Percentiles rank a stretch among this genome's conserved stretches.
Evolutionary conservation across 1,139 yeast genomes (phyloP).

Genomic region (Pichia sp.): DNA sequence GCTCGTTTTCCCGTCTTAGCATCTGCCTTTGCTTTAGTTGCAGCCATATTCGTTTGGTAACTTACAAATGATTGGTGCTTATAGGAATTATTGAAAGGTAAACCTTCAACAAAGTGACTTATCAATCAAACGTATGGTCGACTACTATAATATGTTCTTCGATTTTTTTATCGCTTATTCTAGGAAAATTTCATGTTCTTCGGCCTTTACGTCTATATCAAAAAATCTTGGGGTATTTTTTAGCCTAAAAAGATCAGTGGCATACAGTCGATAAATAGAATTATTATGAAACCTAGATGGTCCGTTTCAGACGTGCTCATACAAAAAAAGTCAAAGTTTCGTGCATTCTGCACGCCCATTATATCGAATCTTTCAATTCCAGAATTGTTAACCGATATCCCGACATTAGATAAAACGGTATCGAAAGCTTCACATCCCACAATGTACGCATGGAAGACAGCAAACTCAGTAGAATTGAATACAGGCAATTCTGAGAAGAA

Average conservation of each 20-base stretch:
- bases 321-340: slow-evolving; percentile 58
- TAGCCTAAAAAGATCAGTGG: no score
- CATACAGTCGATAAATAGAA: no score
- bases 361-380: slow-evolving; percentile 39
- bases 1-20: slow-evolving; percentile 4
- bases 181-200: background rate
- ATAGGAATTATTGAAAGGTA: no score
- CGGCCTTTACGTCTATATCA: background rate
- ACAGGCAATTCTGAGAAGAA: background rate
- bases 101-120: no score
- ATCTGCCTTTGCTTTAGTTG: slow-evolving; percentile 2
- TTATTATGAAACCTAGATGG: slow-evolving; percentile 28
- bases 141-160: no score
- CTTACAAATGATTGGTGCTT: no score
- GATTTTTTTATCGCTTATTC: background rate
- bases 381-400: slow-evolving; percentile 37
- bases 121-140: no score
- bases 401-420: slow-evolving; percentile 39
- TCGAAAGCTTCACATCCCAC: slow-evolving; percentile 60
- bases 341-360: slow-evolving; percentile 49
- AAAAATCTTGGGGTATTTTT: no score
- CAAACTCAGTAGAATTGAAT: slow-evolving; percentile 20
- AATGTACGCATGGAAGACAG: slow-evolving; percentile 67
- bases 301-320: slow-evolving; percentile 34
- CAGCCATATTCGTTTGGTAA: background rate